A percentile compares a stretch with the other conserved stretches of the same genome.
Conservation (phyloP, 176 grass and related monocot species). For the Musa itinerans region DNA sequence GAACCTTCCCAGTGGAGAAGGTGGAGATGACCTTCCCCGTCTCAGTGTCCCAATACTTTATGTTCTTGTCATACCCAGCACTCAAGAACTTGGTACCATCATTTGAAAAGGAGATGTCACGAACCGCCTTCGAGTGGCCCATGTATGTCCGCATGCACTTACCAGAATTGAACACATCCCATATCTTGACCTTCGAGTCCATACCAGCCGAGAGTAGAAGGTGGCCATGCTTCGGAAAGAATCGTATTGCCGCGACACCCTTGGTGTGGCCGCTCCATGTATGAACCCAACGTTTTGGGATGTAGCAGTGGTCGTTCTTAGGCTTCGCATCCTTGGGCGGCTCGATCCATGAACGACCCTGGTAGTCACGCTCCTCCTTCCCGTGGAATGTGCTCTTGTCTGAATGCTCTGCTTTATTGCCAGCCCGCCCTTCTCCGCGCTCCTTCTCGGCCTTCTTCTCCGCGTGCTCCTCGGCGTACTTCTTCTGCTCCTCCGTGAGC, state of each 20-base stretch:
- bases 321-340: constrained; percentile 92
- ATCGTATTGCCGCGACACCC: constrained; percentile 81
- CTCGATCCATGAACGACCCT: constrained; percentile 89
- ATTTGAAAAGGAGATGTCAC: constrained; percentile 92
- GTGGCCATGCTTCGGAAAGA: constrained; percentile 84
- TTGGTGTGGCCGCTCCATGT: constrained; percentile 95
- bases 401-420: constrained; percentile 42
- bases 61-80: constrained; percentile 90
- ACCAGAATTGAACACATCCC: constrained; percentile 71
- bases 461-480: constrained; percentile 81
- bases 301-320: constrained; percentile 70
- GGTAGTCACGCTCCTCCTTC: constrained; percentile 92
- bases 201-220: constrained; percentile 82
- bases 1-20: constrained; percentile 92
- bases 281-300: constrained; percentile 96
- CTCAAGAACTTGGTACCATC: constrained; percentile 92
- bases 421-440: constrained; percentile 48
- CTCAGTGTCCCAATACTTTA: constrained; percentile 99
- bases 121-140: constrained; percentile 94
- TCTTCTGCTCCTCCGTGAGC: constrained; percentile 85
- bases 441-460: constrained; percentile 99
- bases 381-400: constrained; percentile 92
- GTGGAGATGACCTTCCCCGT: constrained; percentile 93
- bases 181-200: constrained; percentile 98
- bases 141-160: constrained; percentile 97